Evolutionary conservation across 2,329 filamentous ascomycete species (phyloP).

Genomic region (Karstenula rhodostoma): DNA sequence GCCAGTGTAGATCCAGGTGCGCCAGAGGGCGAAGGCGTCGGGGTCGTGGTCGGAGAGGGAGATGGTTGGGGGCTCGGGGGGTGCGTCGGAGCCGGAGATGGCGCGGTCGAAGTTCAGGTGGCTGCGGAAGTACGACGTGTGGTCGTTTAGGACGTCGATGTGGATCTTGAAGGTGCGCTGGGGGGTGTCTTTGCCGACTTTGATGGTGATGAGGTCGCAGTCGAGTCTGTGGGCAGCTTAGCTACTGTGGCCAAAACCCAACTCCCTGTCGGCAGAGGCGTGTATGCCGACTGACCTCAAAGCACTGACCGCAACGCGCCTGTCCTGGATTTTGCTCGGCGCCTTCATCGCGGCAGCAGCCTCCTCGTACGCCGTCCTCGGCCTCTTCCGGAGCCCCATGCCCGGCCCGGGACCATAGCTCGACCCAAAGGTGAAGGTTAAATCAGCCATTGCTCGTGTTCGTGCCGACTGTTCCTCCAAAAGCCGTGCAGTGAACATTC

Average conservation of each 20-base stretch:
- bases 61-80: slow-evolving; percentile 17
- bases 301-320: slow-evolving; percentile 7
- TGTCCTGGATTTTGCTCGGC: slow-evolving; percentile 15
- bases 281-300: slow-evolving; percentile 15
- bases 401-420: not conserved
- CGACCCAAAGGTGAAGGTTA: slow-evolving; percentile 11
- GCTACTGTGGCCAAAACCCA: not conserved
- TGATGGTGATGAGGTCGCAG: slow-evolving; percentile 21
- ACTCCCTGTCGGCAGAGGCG: not conserved
- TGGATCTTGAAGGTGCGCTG: slow-evolving; percentile 26
- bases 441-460: slow-evolving; percentile 6
- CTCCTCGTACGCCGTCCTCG: slow-evolving; percentile 12
- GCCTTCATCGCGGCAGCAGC: not conserved
- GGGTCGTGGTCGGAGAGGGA: slow-evolving; percentile 20
- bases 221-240: slow-evolving; percentile 18
- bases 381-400: slow-evolving; percentile 6
- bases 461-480: not conserved
- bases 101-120: slow-evolving; percentile 21
- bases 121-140: slow-evolving; percentile 24
- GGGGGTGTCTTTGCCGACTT: slow-evolving; percentile 17
- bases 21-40: slow-evolving; percentile 21
- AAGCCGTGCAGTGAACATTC: not conserved
- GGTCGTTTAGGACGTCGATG: slow-evolving; percentile 28
- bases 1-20: slow-evolving; percentile 20
- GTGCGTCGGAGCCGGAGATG: slow-evolving; percentile 14